Evolutionary conservation across 305 asterid species (phyloP).

Genomic region (Vinca major): DNA sequence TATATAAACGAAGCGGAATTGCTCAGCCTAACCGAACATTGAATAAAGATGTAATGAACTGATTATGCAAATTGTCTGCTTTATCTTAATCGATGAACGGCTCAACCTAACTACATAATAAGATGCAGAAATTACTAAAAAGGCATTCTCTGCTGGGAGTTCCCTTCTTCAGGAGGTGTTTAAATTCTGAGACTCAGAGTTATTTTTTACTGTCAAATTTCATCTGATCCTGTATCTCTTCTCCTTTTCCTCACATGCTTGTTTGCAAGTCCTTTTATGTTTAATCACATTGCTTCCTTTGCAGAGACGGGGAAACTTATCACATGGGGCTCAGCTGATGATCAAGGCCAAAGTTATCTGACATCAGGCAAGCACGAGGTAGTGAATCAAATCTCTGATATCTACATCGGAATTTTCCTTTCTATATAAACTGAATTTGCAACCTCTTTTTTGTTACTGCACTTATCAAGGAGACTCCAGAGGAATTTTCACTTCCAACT

Average conservation of each 20-base stretch:
- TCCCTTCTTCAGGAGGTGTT: background rate
- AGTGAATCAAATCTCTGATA: conserved; percentile 4
- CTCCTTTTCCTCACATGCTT: background rate
- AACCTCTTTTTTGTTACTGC: background rate
- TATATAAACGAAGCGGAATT: background rate
- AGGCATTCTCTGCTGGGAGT: background rate
- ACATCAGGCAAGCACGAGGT: conserved; percentile 98
- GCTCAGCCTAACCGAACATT: background rate
- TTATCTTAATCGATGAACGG: background rate
- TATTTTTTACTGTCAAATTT: background rate
- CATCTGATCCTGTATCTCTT: background rate
- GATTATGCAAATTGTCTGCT: too few relatives aligned
- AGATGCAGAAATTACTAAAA: background rate
- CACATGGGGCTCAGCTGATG: conserved; percentile 97
- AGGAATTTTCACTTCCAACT: conserved; percentile 85
- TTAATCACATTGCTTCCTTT: background rate
- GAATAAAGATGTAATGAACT: background rate
- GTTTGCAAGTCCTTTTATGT: background rate
- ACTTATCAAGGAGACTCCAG: conserved; percentile 72
- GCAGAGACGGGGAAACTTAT: conserved; percentile 82
- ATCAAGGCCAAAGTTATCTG: conserved; percentile 87
- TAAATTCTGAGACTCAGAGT: background rate
- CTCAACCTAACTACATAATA: background rate
- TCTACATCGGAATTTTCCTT: too few relatives aligned
- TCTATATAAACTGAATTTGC: background rate